These are phyloP conservation scores for Pseudoscleropodium purum DNA, from an alignment of 225 moss, liverwort and hornwort species.

Conservation along the genomic window DNA sequence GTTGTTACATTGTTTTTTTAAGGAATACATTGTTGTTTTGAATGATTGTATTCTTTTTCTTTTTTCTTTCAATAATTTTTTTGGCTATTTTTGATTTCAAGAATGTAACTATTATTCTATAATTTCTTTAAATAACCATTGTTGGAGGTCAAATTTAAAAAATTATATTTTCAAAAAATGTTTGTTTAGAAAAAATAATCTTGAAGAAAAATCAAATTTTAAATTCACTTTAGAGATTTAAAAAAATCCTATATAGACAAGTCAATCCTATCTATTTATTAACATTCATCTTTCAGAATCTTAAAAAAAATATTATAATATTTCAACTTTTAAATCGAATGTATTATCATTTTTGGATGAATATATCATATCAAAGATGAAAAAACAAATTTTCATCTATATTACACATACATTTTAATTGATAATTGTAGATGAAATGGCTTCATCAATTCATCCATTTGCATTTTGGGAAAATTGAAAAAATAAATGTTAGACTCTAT, in stretches of 20 bases:
- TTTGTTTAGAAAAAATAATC: not conserved
- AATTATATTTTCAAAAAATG: not conserved
- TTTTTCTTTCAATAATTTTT: not conserved
- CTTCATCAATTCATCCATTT: not conserved
- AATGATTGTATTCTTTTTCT: not conserved
- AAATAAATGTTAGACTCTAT: not conserved
- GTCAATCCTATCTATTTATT: not conserved
- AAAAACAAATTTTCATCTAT: not conserved
- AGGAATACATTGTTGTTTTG: not conserved
- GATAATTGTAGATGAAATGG: not conserved
- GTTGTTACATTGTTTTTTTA: not conserved
- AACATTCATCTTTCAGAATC: not conserved
- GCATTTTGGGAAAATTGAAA: fast-evolving
- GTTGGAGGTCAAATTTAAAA: not conserved
- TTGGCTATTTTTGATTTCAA: not conserved
- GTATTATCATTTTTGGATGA: not conserved
- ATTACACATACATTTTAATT: not conserved
- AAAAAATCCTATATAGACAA: not conserved
- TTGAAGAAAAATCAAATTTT: not conserved
- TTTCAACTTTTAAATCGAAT: not conserved
- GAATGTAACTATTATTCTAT: not conserved
- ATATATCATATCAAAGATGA: not conserved
- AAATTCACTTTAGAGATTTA: not conserved
- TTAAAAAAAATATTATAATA: not conserved
- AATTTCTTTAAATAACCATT: not conserved